These are phyloP conservation scores for Blastocystis sp. DNA, from an alignment of 352 stramenopile species.

Conservation along the genomic window DNA sequence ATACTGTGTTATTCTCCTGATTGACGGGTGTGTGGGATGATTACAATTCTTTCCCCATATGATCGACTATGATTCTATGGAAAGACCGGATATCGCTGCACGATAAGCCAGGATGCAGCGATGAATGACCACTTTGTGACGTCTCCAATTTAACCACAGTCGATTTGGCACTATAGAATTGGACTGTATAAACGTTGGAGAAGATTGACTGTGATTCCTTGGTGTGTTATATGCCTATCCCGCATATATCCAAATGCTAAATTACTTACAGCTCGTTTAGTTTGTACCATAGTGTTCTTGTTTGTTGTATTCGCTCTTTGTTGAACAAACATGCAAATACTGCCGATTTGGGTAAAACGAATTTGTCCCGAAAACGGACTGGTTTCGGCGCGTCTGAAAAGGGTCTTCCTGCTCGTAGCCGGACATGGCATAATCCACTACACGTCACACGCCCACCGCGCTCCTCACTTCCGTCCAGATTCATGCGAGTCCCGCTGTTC, in stretches of 20 bases:
- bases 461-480: not conserved
- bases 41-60: slow-evolving; percentile 75
- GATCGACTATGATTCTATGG: slow-evolving; percentile 75
- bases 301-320: not conserved
- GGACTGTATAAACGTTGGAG: slow-evolving; percentile 11
- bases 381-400: not conserved
- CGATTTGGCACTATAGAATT: slow-evolving; percentile 1
- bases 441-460: not conserved
- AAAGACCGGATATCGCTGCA: slow-evolving; percentile 69
- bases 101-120: slow-evolving; percentile 73
- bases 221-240: slow-evolving; percentile 47
- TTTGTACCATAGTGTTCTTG: slow-evolving; percentile 10
- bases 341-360: not conserved
- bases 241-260: slow-evolving; percentile 62
- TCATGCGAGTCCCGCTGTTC: no score
- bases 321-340: slow-evolving; percentile 54
- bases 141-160: slow-evolving; percentile 25
- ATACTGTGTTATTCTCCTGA: slow-evolving; percentile 74
- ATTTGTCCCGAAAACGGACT: not conserved
- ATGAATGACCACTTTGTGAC: slow-evolving; percentile 63
- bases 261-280: slow-evolving; percentile 71
- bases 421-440: slow-evolving; percentile 16
- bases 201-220: slow-evolving; percentile 61
- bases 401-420: not conserved
- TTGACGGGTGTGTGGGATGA: slow-evolving; percentile 69